Percentiles rank a stretch among this genome's conserved stretches.
phyloP scores from a whole-genome alignment of 176 grass and related monocot genomes.

The Alopecurus myosuroides region DNA sequence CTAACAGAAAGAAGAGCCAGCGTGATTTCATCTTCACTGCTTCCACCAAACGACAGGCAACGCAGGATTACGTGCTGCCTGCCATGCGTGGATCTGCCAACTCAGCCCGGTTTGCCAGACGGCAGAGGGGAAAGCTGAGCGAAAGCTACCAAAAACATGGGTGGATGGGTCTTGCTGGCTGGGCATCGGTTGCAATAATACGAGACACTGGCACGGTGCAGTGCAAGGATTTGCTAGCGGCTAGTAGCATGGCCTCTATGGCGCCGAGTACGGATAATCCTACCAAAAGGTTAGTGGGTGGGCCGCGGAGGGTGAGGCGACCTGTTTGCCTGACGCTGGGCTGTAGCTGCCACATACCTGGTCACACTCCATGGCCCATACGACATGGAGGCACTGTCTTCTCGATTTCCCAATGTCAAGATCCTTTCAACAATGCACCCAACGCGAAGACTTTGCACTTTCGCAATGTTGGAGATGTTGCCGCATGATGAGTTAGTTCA shows the following conservation, averaged over 20 bases:
- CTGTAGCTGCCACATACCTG: background rate
- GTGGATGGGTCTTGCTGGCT: background rate
- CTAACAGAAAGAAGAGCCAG: background rate
- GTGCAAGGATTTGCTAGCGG: background rate
- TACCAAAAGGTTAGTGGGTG: background rate
- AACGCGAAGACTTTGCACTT: no score
- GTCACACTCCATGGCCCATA: background rate
- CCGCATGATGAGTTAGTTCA: no score
- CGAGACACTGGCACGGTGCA: background rate
- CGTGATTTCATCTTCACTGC: background rate
- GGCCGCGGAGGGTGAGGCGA: background rate
- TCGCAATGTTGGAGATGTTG: no score
- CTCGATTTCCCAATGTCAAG: no score
- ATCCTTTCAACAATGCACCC: no score
- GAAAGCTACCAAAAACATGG: background rate
- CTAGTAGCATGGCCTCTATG: background rate
- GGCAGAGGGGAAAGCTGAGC: background rate
- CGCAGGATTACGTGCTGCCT: background rate
- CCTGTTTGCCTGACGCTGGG: background rate
- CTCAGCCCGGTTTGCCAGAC: background rate
- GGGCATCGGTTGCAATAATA: background rate
- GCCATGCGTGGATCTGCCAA: constrained; percentile 2
- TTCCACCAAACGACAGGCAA: background rate
- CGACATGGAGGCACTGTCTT: no score
- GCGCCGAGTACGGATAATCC: background rate